A percentile compares a stretch with the other conserved stretches of the same genome.
Conservation (phyloP, 108 stramenopile genomes). For the Nitzschia palea region DNA sequence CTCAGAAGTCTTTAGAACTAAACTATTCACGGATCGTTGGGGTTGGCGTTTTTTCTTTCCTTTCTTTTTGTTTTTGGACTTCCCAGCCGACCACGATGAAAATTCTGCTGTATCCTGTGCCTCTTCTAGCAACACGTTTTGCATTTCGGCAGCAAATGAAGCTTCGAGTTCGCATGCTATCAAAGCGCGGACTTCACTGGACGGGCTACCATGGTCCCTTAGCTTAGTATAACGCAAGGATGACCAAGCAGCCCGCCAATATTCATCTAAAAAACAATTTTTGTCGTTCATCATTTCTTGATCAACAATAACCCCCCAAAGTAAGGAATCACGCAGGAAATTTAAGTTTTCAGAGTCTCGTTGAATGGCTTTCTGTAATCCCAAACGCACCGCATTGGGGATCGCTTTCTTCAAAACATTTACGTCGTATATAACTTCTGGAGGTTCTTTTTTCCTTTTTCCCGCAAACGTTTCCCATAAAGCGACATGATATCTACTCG, state of each 20-base stretch:
- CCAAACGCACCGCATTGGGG: background rate
- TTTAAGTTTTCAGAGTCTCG: background rate
- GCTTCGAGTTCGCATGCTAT: conserved; percentile 18
- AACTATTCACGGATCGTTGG: background rate
- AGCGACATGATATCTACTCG: conserved; percentile 69
- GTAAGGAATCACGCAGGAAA: conserved; percentile 12
- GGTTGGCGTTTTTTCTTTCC: conserved; percentile 19
- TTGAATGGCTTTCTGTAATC: background rate
- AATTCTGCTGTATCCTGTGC: background rate
- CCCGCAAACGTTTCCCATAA: conserved; percentile 48
- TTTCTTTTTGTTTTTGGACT: conserved; percentile 38
- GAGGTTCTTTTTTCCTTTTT: background rate
- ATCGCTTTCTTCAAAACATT: conserved; percentile 1
- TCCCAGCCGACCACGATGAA: conserved; percentile 1
- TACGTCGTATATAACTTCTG: background rate
- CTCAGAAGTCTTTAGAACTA: background rate
- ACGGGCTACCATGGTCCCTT: conserved; percentile 15
- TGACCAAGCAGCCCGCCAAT: background rate
- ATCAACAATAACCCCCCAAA: background rate
- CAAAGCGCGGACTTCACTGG: conserved; percentile 5
- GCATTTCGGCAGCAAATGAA: conserved; percentile 36
- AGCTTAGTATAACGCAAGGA: conserved; percentile 13
- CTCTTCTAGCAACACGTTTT: conserved; percentile 31
- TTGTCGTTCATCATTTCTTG: background rate
- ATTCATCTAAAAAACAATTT: background rate